phyloP scores from a whole-genome alignment of 768 basidiomycete species.

The Boletus reticulatus region DNA sequence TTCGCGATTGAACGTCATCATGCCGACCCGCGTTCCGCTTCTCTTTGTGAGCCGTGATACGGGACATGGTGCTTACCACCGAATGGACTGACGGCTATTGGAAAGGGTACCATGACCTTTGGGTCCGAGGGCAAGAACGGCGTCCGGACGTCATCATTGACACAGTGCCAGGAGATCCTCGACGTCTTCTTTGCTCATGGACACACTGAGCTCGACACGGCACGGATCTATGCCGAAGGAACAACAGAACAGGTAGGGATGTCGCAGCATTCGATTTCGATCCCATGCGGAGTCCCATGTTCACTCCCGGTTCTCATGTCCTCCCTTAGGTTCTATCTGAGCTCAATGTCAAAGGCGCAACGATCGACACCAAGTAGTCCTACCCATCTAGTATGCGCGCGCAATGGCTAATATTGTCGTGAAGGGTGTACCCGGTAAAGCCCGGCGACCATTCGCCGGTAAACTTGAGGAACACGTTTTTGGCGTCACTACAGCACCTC shows the following conservation, averaged over 20 bases:
- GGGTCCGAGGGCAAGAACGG: conserved; percentile 42
- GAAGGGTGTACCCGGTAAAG: conserved; percentile 39
- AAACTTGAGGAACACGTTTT: conserved; percentile 43
- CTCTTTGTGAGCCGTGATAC: conserved; percentile 18
- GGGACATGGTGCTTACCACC: neutral
- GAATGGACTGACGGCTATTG: neutral
- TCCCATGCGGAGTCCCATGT: neutral
- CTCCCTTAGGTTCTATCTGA: conserved; percentile 36
- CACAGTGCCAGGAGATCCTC: conserved; percentile 43
- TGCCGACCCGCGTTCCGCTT: conserved; percentile 29
- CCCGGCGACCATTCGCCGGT: conserved; percentile 43
- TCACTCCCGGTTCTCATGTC: neutral
- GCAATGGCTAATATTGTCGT: conserved; percentile 1
- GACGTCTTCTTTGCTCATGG: conserved; percentile 42
- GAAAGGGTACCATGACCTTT: conserved; percentile 49
- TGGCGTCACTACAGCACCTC: conserved; percentile 44
- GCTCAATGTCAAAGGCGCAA: conserved; percentile 39
- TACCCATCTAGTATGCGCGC: neutral
- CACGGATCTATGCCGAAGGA: conserved; percentile 48
- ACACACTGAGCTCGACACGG: conserved; percentile 49
- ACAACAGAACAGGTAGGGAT: conserved; percentile 51
- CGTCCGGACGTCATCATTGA: conserved; percentile 35
- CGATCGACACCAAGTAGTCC: conserved; percentile 48
- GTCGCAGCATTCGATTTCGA: neutral
- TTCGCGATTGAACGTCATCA: neutral